Evolutionary conservation across 2,329 filamentous ascomycete genomes (phyloP), one percentile per base, ranked within the genome.

Genomic region (Fonsecaea pedrosoi): DNA sequence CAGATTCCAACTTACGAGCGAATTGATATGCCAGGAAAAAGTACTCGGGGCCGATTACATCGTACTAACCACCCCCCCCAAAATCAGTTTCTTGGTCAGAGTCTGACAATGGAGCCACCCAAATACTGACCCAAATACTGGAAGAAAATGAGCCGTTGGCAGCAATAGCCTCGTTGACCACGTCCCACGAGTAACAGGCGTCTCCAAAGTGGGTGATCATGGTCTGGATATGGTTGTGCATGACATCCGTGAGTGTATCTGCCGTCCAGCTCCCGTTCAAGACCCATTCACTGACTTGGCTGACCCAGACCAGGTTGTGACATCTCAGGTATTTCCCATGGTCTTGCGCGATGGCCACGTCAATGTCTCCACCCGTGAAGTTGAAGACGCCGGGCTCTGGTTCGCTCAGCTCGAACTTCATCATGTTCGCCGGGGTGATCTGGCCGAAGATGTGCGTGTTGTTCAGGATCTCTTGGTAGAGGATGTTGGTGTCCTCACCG

Each of bases 351-450:
- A 82, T 73, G 38, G 78, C 71, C 13, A 80, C 76, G 68, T 84
- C 78, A 35, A 75, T 74, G 68, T 90, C 87, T 45, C 85, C 88
- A 1, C 80, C 77, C 5, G 82, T 81, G 76, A 83, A 91, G 72
- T 82, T 83, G 80, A 90, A 91, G 54, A 80, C 75, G 40, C 81
- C 82, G 54, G 82, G 83, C 48, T 78, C 75, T 0, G 87, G 85
- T 80, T 92, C 87, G 15, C 82, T 88, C 68, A 82, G 55, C 18
- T 72, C 45, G 62, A 77, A 78, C 74, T 87, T 86, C 75, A 87
- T 85, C 2, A 83, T 82, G 74, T 91, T 91, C 57, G 84, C 86
- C 0, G 88, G 87, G 0, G 88, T 89, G 32, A 89, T 81, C 75
- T 88, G 84, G 37, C 88, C 89, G 72, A 90, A 90, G 73, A 89